phyloP scores from a whole-genome alignment of 2,329 filamentous ascomycete genomes.

The Exophiala oligosperma region DNA sequence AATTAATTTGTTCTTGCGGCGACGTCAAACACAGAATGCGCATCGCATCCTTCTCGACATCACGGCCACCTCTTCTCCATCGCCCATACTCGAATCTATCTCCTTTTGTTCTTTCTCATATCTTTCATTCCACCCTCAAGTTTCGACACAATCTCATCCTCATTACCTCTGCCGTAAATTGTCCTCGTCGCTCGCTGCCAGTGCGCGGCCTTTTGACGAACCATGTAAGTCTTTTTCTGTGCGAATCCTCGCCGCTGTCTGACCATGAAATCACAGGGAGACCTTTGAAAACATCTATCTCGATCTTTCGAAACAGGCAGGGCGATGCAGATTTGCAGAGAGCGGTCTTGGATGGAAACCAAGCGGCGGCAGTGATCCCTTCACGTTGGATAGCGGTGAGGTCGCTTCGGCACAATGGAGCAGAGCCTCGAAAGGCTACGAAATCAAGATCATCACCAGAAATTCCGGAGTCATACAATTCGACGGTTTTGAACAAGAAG shows the following conservation, averaged over 20 bases:
- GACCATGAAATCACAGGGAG: slow-evolving; percentile 57
- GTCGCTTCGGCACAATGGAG: slow-evolving; percentile 92
- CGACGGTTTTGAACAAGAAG: slow-evolving; percentile 92
- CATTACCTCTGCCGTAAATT: background rate
- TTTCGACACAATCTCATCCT: background rate
- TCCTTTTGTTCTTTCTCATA: background rate
- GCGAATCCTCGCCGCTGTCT: background rate
- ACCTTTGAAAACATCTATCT: slow-evolving; percentile 97
- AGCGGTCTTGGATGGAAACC: slow-evolving; percentile 96
- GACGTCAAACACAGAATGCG: background rate
- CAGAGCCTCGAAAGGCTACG: slow-evolving; percentile 85
- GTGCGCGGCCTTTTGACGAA: slow-evolving; percentile 1
- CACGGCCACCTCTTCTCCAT: background rate
- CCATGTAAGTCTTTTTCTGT: slow-evolving; percentile 14
- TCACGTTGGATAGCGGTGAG: slow-evolving; percentile 85
- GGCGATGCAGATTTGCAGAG: slow-evolving; percentile 93
- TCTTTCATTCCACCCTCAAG: background rate
- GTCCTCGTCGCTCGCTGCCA: background rate
- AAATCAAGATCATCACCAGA: slow-evolving; percentile 86
- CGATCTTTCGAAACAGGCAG: slow-evolving; percentile 87
- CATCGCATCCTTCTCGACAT: background rate
- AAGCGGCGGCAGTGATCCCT: slow-evolving; percentile 74
- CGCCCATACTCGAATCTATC: background rate
- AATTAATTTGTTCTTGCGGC: too few species aligned
- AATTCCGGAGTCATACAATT: slow-evolving; percentile 86